Evolutionary conservation across 1,139 yeast genomes (phyloP).

Genomic region (Scheffersomyces titani): DNA sequence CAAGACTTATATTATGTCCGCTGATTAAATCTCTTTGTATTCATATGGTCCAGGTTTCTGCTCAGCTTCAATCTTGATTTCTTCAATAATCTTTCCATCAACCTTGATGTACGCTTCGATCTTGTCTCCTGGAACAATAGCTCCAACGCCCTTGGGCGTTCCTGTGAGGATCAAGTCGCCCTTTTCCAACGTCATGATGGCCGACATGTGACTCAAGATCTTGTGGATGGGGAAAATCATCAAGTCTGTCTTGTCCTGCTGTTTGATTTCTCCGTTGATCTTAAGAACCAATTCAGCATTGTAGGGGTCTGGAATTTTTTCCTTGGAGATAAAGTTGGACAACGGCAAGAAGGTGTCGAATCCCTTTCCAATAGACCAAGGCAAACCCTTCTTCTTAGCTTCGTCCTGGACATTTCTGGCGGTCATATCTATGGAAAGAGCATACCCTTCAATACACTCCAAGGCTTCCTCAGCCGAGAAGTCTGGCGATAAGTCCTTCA

Average conservation of each 20-base stretch:
- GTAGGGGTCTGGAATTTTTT: conserved; percentile 69
- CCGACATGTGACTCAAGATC: conserved; percentile 77
- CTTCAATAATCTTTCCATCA: conserved; percentile 56
- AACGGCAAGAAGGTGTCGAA: conserved; percentile 93
- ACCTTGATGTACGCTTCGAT: conserved; percentile 63
- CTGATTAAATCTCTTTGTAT: conserved; percentile 51
- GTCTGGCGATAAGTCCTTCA: conserved; percentile 60
- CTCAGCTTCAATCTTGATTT: conserved; percentile 55
- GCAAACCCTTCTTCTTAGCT: conserved; percentile 91
- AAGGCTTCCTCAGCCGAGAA: conserved; percentile 70
- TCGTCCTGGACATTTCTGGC: conserved; percentile 95
- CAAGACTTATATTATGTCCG: background rate
- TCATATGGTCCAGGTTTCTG: conserved; percentile 81
- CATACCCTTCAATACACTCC: conserved; percentile 80
- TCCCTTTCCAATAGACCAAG: conserved; percentile 97
- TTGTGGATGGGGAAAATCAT: conserved; percentile 89
- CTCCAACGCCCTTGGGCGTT: conserved; percentile 98
- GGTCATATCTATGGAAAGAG: conserved; percentile 88
- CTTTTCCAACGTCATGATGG: conserved; percentile 84
- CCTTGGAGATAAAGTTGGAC: conserved; percentile 67
- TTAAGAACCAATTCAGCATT: conserved; percentile 64
- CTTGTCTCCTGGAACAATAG: conserved; percentile 72
- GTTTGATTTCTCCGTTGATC: conserved; percentile 72
- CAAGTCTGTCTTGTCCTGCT: conserved; percentile 74
- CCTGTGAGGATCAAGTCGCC: conserved; percentile 94